Base-by-base conservation (phyloP, 1,284 basidiomycete genomes). In the Schizophyllum amplum region DNA sequence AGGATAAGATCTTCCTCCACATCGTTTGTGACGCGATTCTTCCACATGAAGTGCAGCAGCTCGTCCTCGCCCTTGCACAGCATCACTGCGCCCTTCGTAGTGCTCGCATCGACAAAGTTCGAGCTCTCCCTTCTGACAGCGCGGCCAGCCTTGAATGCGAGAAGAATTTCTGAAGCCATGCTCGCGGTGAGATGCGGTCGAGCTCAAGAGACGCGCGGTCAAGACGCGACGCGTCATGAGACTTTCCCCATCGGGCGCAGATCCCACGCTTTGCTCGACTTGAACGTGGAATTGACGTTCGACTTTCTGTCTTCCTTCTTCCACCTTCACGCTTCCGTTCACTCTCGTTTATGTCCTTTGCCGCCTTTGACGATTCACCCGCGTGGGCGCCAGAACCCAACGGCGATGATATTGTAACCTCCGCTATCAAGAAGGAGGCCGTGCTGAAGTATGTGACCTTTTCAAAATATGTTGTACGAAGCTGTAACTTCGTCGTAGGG, bases 71-170 rank as follows among this genome's bases (percentile, higher is more conserved):
- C 82, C 57, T 79, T 82, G 46, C 79, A 75, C 52, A 92, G 72
- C 15, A 83, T 69, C 61, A 92, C 75, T 11, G 86, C 83, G 56
- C 89, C 90, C 68, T 91, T 92, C 11, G 78, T 79, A 0, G 83
- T 75, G 54, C 73, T 73, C 0, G 87, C 76, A 55, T 88, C 87
- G 17, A 92, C 80, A 53, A 75, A 77, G 63, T 86, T 88, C 15
- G 86, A 82, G 26, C 73, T 78, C 53, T 79, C 80, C 53, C 85
- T 76, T 57, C 87, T 74, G 59, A 86, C 81, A 0, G 83, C 83
- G 24, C 87, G 79, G n/a, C 89, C 90, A 3, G 90, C 89, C 66
- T 91, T 91, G 75, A 91, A 89, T 15, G 85, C 86, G 52, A 90
- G 79, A 22, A 84, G 74, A n/a, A 75, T 75, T 58, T 77, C 75